These are phyloP conservation scores for Suillus lakei DNA, from an alignment of 768 basidiomycete species.

Conservation along the genomic window DNA sequence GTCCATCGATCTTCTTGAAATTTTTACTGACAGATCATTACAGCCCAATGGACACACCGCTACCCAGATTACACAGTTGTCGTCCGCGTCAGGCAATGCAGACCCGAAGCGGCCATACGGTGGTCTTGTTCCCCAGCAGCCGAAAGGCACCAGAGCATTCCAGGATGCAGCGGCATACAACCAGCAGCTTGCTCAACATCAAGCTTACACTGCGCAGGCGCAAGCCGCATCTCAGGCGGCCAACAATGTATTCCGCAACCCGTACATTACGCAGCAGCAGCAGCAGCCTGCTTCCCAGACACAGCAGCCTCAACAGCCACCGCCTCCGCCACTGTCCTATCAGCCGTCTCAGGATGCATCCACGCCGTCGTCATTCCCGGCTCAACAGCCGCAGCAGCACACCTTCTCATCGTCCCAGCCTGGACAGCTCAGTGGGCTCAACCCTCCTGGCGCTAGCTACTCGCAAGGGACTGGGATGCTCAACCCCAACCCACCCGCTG, in stretches of 20 bases:
- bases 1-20: slow-evolving; percentile 4
- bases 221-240: slow-evolving; percentile 77
- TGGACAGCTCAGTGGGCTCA: slow-evolving; percentile 21
- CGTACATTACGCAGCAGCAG: slow-evolving; percentile 64
- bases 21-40: not conserved
- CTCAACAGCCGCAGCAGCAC: slow-evolving; percentile 28
- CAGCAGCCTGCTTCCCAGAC: slow-evolving; percentile 38
- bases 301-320: slow-evolving; percentile 38
- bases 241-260: slow-evolving; percentile 73
- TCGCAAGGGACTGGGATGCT: slow-evolving; percentile 26
- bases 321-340: slow-evolving; percentile 23
- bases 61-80: slow-evolving; percentile 29
- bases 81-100: slow-evolving; percentile 37
- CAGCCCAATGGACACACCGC: slow-evolving; percentile 57
- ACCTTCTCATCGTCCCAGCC: slow-evolving; percentile 30
- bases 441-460: slow-evolving; percentile 17
- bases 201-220: slow-evolving; percentile 88
- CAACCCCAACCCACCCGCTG: slow-evolving; percentile 60
- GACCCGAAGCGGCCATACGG: slow-evolving; percentile 93
- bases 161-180: slow-evolving; percentile 94
- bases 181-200: slow-evolving; percentile 93
- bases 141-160: slow-evolving; percentile 83
- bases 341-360: slow-evolving; percentile 20
- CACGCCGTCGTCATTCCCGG: not conserved
- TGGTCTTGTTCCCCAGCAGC: slow-evolving; percentile 88